Evolutionary conservation across 176 grass and related monocot genomes (phyloP).

Genomic region (Musa troglodytarum): DNA sequence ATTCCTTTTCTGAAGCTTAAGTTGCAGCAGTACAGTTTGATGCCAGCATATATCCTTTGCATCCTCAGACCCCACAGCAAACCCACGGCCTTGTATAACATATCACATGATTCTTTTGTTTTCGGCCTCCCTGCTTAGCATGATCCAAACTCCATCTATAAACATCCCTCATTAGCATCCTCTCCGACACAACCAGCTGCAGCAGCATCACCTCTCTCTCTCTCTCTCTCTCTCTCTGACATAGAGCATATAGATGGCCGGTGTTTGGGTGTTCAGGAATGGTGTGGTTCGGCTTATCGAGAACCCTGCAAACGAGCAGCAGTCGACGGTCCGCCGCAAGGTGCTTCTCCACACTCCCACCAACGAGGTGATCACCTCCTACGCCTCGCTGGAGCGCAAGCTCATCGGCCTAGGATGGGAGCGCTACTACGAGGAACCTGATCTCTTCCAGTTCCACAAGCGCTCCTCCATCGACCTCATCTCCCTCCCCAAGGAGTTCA

Average conservation of each 20-base stretch:
- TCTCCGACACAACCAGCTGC: too few relatives aligned
- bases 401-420: conserved; percentile 67
- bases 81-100: too few relatives aligned
- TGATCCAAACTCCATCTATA: too few relatives aligned
- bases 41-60: too few relatives aligned
- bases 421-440: conserved; percentile 38
- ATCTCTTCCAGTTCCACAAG: conserved; percentile 65
- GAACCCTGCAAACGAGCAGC: conserved; percentile 27
- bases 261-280: conserved; percentile 90
- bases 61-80: too few relatives aligned
- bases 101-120: too few relatives aligned
- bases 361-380: conserved; percentile 12
- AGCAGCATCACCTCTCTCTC: too few relatives aligned
- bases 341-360: conserved; percentile 50
- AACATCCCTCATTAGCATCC: too few relatives aligned
- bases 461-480: conserved; percentile 69
- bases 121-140: too few relatives aligned
- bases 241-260: conserved; percentile 31
- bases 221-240: too few relatives aligned
- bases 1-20: too few relatives aligned
- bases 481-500: conserved; percentile 67
- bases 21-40: too few relatives aligned
- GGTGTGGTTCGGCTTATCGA: conserved; percentile 65
- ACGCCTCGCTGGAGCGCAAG: conserved; percentile 65
- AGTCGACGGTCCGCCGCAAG: conserved; percentile 38